Evolutionary conservation across 225 moss, liverwort and hornwort species (phyloP), one percentile per base, ranked within the genome.

Genomic region (Rhytidiadelphus loreus): DNA sequence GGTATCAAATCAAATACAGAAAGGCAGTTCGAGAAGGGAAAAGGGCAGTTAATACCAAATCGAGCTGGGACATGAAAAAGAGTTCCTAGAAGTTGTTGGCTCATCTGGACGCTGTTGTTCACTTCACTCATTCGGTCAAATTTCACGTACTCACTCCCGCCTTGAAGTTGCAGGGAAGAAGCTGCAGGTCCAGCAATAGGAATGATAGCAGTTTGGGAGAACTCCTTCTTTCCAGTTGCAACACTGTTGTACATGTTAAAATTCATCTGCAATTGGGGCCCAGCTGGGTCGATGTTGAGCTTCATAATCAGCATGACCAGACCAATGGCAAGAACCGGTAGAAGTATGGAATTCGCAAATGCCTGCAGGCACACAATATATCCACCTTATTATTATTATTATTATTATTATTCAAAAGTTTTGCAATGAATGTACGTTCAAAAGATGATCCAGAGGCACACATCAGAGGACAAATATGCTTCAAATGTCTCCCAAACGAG

Each of bases 281-380:
- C 98, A 46, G 93, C 96, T 74, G 98, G 98, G 88, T 98, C 93
- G 33, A 97, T 90, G 85, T 97, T 98, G 84, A 98, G 84, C 68
- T 97, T 98, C 94, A 98, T 84, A 48, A 98, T 92, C 83, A 97
- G 86, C 98, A 98, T 94, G 66, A 98, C 96, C 71, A 97, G 93
- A 55, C 92, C 93, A 64, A 98, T 97, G 32, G 95, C 96, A 61
- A 93, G 92, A 77, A 95, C 98, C 19, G 98, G 98, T 43, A 98
- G 91, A 60, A 98, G 93, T 57, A 98, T 93, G 43, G 98, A 96
- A 88, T 98, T 98, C 37, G 93, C 84, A 30, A 96, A 95, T 39
- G 95, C 98, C 98, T 98, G 92, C 90, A 57, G 11, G 39, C 26
- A 91, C 53, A 82, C 62, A 65, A 32, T 39, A 24, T 33, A 37